Evolutionary conservation across 768 basidiomycete genomes (phyloP).

Genomic region (Botryobasidium botryosum): DNA sequence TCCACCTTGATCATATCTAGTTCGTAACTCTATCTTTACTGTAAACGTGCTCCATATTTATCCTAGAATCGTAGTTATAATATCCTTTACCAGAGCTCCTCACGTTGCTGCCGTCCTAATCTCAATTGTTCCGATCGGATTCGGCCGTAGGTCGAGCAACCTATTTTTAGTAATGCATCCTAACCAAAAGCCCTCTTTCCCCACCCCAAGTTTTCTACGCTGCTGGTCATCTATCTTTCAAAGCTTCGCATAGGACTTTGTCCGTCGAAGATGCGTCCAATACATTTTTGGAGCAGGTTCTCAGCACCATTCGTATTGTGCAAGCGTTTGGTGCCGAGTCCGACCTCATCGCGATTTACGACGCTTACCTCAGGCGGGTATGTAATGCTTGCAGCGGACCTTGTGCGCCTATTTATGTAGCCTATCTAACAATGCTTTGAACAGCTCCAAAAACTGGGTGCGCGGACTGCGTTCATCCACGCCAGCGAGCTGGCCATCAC

Average conservation of each 20-base stretch:
- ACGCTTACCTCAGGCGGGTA: neutral
- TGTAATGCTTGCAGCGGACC: neutral
- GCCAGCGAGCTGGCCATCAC: neutral
- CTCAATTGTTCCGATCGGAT: slow-evolving; percentile 8
- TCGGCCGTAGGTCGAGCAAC: too few relatives aligned
- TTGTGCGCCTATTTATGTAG: neutral
- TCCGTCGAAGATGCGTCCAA: slow-evolving; percentile 2
- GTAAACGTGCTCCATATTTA: too few relatives aligned
- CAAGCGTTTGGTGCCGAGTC: slow-evolving; percentile 6
- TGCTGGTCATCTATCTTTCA: too few relatives aligned
- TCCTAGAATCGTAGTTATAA: slow-evolving; percentile 9
- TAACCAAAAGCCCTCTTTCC: too few relatives aligned
- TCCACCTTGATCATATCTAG: neutral
- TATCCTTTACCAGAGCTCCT: slow-evolving; percentile 7
- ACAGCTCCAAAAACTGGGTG: slow-evolving; percentile 1
- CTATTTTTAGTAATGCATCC: too few relatives aligned
- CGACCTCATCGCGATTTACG: slow-evolving; percentile 1
- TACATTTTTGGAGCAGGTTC: slow-evolving; percentile 4
- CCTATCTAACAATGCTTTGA: too few relatives aligned
- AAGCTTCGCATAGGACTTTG: too few relatives aligned
- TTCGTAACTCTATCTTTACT: neutral
- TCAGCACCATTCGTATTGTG: slow-evolving; percentile 6
- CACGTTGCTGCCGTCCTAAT: slow-evolving; percentile 11
- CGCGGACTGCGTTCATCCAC: neutral
- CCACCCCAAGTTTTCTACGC: too few relatives aligned